phyloP scores from a whole-genome alignment of 768 basidiomycete species.

The Leucosporidium creatinivorum region DNA sequence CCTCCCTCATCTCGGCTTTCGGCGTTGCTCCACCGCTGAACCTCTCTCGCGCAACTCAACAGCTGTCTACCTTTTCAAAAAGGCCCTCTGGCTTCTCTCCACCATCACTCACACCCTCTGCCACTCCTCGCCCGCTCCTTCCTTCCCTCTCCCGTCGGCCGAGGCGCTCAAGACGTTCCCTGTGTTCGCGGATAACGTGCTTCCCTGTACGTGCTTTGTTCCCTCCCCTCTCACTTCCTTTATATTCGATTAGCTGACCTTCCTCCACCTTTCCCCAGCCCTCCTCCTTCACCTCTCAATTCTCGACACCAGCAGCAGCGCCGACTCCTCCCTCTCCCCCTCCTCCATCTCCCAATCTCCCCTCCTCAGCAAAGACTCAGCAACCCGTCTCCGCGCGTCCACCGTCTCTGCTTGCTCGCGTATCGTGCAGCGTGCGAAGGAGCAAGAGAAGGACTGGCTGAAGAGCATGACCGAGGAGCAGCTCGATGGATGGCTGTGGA shows the following conservation, averaged over 20 bases:
- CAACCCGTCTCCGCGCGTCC: conserved; percentile 15
- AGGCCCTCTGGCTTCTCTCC: conserved; percentile 73
- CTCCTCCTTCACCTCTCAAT: conserved; percentile 46
- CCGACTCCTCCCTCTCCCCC: background rate
- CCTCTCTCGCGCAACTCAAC: background rate
- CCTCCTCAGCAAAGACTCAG: background rate
- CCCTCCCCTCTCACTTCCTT: conserved; percentile 36
- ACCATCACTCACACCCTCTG: conserved; percentile 63
- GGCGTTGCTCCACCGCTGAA: background rate
- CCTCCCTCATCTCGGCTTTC: background rate
- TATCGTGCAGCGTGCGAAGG: conserved; percentile 2
- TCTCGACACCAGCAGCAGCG: too few species aligned
- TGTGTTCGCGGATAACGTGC: conserved; percentile 43
- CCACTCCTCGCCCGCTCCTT: conserved; percentile 27
- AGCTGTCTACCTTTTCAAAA: conserved; percentile 73
- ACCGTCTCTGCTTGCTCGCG: background rate
- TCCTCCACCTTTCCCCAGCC: conserved; percentile 43
- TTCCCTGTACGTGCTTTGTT: conserved; percentile 47
- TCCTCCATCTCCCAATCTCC: conserved; percentile 7
- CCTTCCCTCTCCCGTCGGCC: conserved; percentile 52
- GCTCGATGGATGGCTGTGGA: conserved; percentile 20
- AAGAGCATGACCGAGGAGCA: background rate
- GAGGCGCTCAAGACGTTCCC: conserved; percentile 1
- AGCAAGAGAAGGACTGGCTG: conserved; percentile 3
- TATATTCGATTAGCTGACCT: conserved; percentile 45